A percentile compares a stretch with the other conserved stretches of the same genome.
Evolutionary conservation across 148 eudicot genomes (phyloP).

Genomic region (Rhododendron simsii): DNA sequence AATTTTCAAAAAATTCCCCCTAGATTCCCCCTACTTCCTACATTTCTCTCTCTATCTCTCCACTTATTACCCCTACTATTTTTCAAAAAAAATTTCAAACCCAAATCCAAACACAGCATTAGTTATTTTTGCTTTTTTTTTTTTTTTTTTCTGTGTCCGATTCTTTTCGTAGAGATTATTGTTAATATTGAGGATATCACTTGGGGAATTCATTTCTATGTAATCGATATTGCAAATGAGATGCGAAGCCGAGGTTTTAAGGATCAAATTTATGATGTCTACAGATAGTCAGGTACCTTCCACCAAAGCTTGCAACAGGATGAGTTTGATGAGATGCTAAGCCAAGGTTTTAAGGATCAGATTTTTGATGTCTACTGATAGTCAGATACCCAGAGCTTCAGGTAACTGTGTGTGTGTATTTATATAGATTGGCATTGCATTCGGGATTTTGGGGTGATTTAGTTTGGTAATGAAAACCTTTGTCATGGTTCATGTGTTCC

Average conservation of each 20-base stretch:
- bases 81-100: too few relatives aligned
- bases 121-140: background rate
- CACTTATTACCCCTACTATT: too few relatives aligned
- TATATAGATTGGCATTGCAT: background rate
- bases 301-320: slow-evolving; percentile 57
- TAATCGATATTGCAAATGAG: slow-evolving; percentile 34
- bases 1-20: too few relatives aligned
- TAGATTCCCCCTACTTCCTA: too few relatives aligned
- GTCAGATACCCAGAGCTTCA: slow-evolving; percentile 18
- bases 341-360: too few relatives aligned
- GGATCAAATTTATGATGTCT: slow-evolving; percentile 97
- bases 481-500: too few relatives aligned
- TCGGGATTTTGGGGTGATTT: too few relatives aligned
- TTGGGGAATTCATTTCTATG: background rate
- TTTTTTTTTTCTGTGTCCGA: background rate
- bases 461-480: too few relatives aligned
- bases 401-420: slow-evolving; percentile 29
- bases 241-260: slow-evolving; percentile 98
- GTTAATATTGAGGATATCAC: background rate
- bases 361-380: too few relatives aligned
- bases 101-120: too few relatives aligned
- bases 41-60: too few relatives aligned
- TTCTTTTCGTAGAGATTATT: background rate
- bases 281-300: slow-evolving; percentile 59
- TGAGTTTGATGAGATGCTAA: too few relatives aligned